Percentiles rank a stretch among this genome's conserved stretches.
phyloP scores from a whole-genome alignment of 1,284 basidiomycete genomes.

The Moniliophthora roreri region DNA sequence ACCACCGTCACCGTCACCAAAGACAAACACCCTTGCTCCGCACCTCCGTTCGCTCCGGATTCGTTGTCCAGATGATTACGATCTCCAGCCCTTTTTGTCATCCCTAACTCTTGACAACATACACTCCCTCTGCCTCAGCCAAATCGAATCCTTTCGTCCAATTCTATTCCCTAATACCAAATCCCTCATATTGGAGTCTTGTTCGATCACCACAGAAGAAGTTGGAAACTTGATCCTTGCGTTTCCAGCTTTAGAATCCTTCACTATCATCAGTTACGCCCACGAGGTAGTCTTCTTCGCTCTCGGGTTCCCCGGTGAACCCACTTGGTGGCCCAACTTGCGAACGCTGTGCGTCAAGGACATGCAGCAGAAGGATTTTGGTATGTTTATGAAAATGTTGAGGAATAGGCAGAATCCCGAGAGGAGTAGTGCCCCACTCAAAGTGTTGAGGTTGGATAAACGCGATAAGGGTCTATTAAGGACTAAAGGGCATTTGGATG shows the following conservation, averaged over 20 bases:
- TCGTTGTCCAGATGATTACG: slow-evolving; percentile 28
- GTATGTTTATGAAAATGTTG: slow-evolving; percentile 29
- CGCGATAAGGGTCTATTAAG: slow-evolving; percentile 32
- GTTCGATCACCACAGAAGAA: slow-evolving; percentile 29
- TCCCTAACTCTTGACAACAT: slow-evolving; percentile 34
- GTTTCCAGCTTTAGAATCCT: slow-evolving; percentile 28
- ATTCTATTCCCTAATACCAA: slow-evolving; percentile 29
- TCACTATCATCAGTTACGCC: background rate
- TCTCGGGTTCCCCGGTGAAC: slow-evolving; percentile 5
- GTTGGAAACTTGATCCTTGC: slow-evolving; percentile 29
- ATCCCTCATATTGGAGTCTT: slow-evolving; percentile 30
- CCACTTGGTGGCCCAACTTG: slow-evolving; percentile 15
- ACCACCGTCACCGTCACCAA: too few relatives aligned
- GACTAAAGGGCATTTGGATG: slow-evolving; percentile 29
- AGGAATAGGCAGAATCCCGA: slow-evolving; percentile 21
- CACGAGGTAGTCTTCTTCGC: slow-evolving; percentile 1
- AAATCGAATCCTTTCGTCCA: slow-evolving; percentile 32
- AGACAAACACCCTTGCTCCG: slow-evolving; percentile 23
- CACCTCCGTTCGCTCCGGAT: slow-evolving; percentile 35
- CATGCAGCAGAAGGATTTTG: slow-evolving; percentile 28
- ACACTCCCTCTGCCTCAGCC: slow-evolving; percentile 31
- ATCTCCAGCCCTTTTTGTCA: slow-evolving; percentile 29
- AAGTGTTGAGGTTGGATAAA: slow-evolving; percentile 31
- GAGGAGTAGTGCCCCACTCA: slow-evolving; percentile 25
- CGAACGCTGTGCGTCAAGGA: slow-evolving; percentile 14